A percentile compares a stretch with the other conserved stretches of the same genome.
Conservation (phyloP, 176 grass and related monocot genomes). For the Tillandsia fasciculata region DNA sequence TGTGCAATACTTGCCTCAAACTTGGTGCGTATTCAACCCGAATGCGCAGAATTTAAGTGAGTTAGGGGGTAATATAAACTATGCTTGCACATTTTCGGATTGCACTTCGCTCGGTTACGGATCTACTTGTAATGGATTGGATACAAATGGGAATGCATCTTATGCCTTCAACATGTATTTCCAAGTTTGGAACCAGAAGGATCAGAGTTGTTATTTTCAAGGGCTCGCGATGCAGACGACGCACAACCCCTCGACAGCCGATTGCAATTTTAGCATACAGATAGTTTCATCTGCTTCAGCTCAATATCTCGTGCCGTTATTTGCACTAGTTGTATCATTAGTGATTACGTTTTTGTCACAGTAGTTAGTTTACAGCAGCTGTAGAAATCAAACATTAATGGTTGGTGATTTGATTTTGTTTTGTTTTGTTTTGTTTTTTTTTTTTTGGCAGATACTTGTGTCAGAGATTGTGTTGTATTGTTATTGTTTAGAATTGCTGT, state of each 20-base stretch:
- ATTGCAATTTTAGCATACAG: constrained; percentile 43
- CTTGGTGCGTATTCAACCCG: constrained; percentile 7
- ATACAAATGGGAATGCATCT: constrained; percentile 41
- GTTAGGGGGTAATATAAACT: constrained; percentile 19
- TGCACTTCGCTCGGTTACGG: constrained; percentile 44
- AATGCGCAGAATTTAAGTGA: not conserved
- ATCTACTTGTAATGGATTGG: constrained; percentile 39
- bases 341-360: not conserved
- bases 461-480: not conserved
- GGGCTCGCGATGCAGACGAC: constrained; percentile 27
- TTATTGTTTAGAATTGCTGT: too few relatives aligned
- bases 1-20: constrained; percentile 5
- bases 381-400: not conserved
- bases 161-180: constrained; percentile 54
- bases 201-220: constrained; percentile 33
- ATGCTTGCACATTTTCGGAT: constrained; percentile 29
- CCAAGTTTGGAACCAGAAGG: constrained; percentile 36
- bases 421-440: too few relatives aligned
- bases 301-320: not conserved
- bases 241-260: constrained; percentile 22
- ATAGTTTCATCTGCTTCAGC: constrained; percentile 15
- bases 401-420: not conserved
- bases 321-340: not conserved
- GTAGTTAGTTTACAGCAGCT: not conserved
- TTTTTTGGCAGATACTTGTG: not conserved